Percentiles rank a stretch among this genome's conserved stretches.
Conservation (phyloP, 2,329 filamentous ascomycete genomes). For the Coleophoma cylindrospora region DNA sequence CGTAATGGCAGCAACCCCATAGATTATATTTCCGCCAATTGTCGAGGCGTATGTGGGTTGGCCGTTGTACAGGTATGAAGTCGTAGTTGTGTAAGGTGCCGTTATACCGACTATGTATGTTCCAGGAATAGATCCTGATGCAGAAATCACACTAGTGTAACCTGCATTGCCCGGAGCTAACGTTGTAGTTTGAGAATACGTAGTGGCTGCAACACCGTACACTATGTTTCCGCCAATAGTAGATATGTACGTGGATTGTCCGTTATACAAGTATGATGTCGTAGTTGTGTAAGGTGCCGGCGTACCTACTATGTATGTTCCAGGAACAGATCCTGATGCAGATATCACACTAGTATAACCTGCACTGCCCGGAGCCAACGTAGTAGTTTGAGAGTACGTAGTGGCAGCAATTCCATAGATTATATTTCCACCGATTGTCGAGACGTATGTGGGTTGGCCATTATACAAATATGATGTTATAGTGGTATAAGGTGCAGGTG, state of each 20-base stretch:
- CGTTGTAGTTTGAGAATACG: neutral
- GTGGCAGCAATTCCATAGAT: neutral
- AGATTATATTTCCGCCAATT: neutral
- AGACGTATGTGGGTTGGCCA: neutral
- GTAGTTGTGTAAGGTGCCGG: neutral
- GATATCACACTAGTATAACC: neutral
- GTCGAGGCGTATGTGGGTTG: neutral
- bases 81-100: neutral
- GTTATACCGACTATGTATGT: neutral
- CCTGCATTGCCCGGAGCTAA: neutral
- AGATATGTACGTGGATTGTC: neutral
- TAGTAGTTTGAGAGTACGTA: neutral
- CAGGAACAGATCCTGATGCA: neutral
- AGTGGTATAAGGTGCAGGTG: neutral
- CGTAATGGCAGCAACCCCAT: neutral
- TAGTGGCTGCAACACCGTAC: neutral
- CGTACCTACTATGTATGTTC: neutral
- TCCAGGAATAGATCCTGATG: neutral
- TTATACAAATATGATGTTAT: neutral
- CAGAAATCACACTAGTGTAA: neutral
- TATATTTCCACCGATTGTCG: neutral
- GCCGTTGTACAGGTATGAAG: neutral
- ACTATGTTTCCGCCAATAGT: neutral
- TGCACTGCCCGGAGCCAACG: neutral
- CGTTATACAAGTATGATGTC: neutral